Evolutionary conservation across 352 stramenopile genomes (phyloP).

Genomic region (Globisporangium megalacanthum): DNA sequence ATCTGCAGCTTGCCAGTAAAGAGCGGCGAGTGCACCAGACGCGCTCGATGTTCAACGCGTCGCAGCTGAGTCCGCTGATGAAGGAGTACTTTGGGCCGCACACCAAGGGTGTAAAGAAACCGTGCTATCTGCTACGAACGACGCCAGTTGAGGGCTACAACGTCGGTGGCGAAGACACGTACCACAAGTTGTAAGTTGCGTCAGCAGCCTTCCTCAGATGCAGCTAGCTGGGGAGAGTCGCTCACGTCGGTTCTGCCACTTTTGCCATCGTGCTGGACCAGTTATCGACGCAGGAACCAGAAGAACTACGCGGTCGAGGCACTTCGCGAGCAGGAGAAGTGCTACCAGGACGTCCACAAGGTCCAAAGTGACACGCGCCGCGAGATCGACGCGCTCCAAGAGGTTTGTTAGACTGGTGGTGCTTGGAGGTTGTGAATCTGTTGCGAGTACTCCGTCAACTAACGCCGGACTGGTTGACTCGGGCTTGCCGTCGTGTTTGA

Average conservation of each 20-base stretch:
- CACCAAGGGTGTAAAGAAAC: conserved; percentile 57
- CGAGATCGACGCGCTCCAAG: conserved; percentile 49
- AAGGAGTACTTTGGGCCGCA: conserved; percentile 67
- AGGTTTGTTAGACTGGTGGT: conserved; percentile 22
- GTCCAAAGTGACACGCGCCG: conserved; percentile 49
- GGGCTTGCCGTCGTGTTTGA: background rate
- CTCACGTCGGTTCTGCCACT: background rate
- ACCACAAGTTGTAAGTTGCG: conserved; percentile 49
- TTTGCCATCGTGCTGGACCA: conserved; percentile 7
- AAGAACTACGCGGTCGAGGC: conserved; percentile 39
- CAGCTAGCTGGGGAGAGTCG: background rate
- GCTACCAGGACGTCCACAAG: conserved; percentile 47
- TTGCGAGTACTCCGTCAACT: background rate
- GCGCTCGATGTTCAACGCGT: conserved; percentile 68
- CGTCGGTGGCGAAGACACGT: conserved; percentile 81
- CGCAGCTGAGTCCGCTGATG: conserved; percentile 74
- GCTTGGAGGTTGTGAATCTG: background rate
- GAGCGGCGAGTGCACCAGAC: conserved; percentile 55
- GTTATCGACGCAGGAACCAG: conserved; percentile 42
- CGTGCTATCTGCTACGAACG: conserved; percentile 69
- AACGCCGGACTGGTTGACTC: too few species aligned
- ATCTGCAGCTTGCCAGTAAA: conserved; percentile 5
- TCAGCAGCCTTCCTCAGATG: too few species aligned
- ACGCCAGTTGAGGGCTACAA: conserved; percentile 59
- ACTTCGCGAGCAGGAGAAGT: conserved; percentile 50